Conservation (phyloP, 495 filamentous ascomycete genomes). For the Penicillium cosmopolitanum region DNA sequence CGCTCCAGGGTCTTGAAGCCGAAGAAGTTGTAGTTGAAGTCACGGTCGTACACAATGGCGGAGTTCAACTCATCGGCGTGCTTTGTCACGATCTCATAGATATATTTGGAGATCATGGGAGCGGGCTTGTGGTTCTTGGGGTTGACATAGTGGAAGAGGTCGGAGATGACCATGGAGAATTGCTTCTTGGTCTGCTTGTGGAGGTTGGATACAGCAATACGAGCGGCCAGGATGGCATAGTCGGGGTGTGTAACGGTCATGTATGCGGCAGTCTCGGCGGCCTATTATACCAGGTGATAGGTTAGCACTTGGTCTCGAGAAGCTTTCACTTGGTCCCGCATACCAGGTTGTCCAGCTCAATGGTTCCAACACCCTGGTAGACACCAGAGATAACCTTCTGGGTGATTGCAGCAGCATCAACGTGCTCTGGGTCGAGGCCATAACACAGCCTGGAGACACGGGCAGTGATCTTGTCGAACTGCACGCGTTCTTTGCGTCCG, state of each 20-base stretch:
- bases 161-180: slow-evolving; percentile 89
- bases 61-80: slow-evolving; percentile 97
- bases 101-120: slow-evolving; percentile 90
- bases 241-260: slow-evolving; percentile 99
- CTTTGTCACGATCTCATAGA: slow-evolving; percentile 89
- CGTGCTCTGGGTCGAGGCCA: slow-evolving; percentile 92
- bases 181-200: slow-evolving; percentile 99
- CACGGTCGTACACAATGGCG: slow-evolving; percentile 96
- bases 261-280: slow-evolving; percentile 97
- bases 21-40: slow-evolving; percentile 99
- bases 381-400: slow-evolving; percentile 99
- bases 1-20: slow-evolving; percentile 99
- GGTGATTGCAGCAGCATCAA: slow-evolving; percentile 97
- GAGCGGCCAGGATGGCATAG: slow-evolving; percentile 97
- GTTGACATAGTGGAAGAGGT: slow-evolving; percentile 95
- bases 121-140: slow-evolving; percentile 83
- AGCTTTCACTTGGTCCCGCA: slow-evolving; percentile 30
- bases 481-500: slow-evolving; percentile 98
- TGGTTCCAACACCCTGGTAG: slow-evolving; percentile 95
- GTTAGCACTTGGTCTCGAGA: slow-evolving; percentile 2
- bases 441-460: slow-evolving; percentile 97
- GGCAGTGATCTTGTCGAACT: slow-evolving; percentile 99
- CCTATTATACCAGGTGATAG: slow-evolving; percentile 59
- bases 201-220: slow-evolving; percentile 98
- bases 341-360: slow-evolving; percentile 96